Percentiles rank a stretch among this genome's conserved stretches.
phyloP scores from a whole-genome alignment of 345 rosid species.

The Limnanthes douglasii region DNA sequence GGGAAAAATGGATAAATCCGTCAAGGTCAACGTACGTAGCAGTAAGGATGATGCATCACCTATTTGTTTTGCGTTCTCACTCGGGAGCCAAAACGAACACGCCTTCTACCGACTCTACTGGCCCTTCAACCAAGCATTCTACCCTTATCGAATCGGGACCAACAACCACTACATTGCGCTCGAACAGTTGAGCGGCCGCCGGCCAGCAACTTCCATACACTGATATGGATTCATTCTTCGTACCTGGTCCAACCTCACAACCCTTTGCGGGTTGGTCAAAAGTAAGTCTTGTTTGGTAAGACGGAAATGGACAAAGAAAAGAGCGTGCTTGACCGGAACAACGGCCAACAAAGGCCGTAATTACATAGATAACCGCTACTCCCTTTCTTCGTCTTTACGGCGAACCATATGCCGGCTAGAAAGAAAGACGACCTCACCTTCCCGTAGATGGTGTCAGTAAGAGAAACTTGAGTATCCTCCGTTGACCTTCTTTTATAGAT shows the following conservation, averaged over 20 bases:
- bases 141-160: constrained; percentile 4
- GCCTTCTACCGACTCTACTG: constrained; percentile 2
- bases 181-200: constrained; percentile 4
- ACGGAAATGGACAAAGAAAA: neutral
- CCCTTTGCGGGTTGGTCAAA: constrained; percentile 1
- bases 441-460: neutral
- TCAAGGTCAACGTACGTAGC: too few relatives aligned
- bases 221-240: too few relatives aligned
- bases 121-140: constrained; percentile 5
- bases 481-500: neutral
- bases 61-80: neutral
- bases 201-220: neutral
- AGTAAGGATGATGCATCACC: too few relatives aligned
- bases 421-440: neutral
- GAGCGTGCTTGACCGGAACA: constrained; percentile 4
- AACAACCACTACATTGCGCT: constrained; percentile 2
- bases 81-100: too few relatives aligned
- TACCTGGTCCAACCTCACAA: constrained; percentile 7
- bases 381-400: too few relatives aligned
- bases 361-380: neutral
- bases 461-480: neutral
- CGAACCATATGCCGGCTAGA: too few relatives aligned
- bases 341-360: neutral
- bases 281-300: constrained; percentile 2
- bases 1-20: too few relatives aligned